These are phyloP conservation scores for Paralagenidium karlingii DNA, from an alignment of 352 stramenopile species.

Conservation along the genomic window DNA sequence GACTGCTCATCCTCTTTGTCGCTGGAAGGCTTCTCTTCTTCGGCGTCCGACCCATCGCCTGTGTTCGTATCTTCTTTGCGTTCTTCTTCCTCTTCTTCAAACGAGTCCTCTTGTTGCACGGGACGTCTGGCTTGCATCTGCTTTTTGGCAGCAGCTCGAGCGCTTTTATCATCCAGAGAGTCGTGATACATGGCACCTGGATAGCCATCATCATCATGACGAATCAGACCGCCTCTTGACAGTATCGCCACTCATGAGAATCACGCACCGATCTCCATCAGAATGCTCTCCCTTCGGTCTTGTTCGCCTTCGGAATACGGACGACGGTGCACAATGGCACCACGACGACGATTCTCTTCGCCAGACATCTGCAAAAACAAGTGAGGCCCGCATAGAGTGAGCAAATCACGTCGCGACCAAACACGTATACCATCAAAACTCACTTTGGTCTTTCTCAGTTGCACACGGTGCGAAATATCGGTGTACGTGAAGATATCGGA, in stretches of 20 bases:
- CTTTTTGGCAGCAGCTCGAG: constrained; percentile 34
- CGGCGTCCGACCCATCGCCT: constrained; percentile 8
- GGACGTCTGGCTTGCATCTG: constrained; percentile 8
- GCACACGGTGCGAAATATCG: constrained; percentile 58
- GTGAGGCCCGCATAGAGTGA: too few species aligned
- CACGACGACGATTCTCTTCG: constrained; percentile 68
- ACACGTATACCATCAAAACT: not conserved
- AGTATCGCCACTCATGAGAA: not conserved
- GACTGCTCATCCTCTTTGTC: constrained; percentile 1
- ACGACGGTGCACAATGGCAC: constrained; percentile 60
- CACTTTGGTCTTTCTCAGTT: constrained; percentile 75
- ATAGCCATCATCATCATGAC: constrained; percentile 2
- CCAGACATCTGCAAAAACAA: constrained; percentile 21
- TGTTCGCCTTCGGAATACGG: constrained; percentile 56
- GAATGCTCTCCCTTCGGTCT: constrained; percentile 39
- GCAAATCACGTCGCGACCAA: not conserved
- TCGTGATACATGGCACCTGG: constrained; percentile 56
- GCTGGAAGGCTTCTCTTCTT: constrained; percentile 1
- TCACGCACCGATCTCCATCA: constrained; percentile 32
- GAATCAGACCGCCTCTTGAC: not conserved
- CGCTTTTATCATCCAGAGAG: constrained; percentile 43
- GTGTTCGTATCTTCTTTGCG: constrained; percentile 41
- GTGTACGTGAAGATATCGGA: constrained; percentile 69
- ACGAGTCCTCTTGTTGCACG: constrained; percentile 1
- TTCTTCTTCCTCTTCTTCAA: constrained; percentile 1